A percentile compares a stretch with the other conserved stretches of the same genome.
Conservation (phyloP, 164 flowering plant genomes). For the Stephania cephalantha region DNA sequence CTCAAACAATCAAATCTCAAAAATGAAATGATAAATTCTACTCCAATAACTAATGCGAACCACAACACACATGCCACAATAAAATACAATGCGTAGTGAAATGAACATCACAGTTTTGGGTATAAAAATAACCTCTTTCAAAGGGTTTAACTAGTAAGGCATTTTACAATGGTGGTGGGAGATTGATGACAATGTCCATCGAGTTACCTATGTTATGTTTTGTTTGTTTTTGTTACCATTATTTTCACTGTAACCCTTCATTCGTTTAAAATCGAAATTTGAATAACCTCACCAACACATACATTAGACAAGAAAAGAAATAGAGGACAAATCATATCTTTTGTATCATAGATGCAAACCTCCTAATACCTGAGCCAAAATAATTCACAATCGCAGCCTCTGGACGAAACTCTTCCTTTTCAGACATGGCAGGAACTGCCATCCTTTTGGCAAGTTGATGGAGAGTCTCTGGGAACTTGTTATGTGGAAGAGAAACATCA, state of each 20-base stretch:
- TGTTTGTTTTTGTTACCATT: neutral
- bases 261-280: neutral
- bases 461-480: constrained; percentile 70
- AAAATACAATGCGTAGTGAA: neutral
- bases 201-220: neutral
- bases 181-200: neutral
- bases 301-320: neutral
- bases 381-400: constrained; percentile 97
- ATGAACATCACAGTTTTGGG: neutral
- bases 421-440: constrained; percentile 79
- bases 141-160: too few relatives aligned
- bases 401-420: constrained; percentile 72
- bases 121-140: too few relatives aligned
- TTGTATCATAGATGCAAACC: neutral
- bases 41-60: neutral
- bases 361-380: constrained; percentile 59
- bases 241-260: neutral
- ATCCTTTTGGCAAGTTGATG: constrained; percentile 63
- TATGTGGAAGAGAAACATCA: constrained; percentile 68
- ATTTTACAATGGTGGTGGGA: too few relatives aligned
- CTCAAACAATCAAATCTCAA: neutral
- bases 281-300: neutral
- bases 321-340: neutral
- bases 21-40: neutral
- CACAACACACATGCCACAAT: neutral